A percentile compares a stretch with the other conserved stretches of the same genome.
Conservation (phyloP, 345 rosid species). For the Arabis hirsuta region DNA sequence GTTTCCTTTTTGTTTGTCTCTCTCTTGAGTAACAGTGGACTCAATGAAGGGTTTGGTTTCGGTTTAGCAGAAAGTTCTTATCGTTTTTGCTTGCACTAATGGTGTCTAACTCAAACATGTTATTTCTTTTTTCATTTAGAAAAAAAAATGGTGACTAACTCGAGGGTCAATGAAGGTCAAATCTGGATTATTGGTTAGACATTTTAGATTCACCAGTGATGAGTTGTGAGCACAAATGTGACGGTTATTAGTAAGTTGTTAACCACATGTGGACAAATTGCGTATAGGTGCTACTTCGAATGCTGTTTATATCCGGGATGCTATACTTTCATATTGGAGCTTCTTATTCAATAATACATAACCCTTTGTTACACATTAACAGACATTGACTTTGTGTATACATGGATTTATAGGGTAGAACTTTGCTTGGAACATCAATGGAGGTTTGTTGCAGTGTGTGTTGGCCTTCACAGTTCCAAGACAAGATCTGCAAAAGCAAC, state of each 20-base stretch:
- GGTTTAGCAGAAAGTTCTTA: neutral
- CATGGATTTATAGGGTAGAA: conserved; percentile 14
- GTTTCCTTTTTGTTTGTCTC: conserved; percentile 23
- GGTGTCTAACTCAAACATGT: too few relatives aligned
- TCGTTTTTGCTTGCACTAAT: neutral
- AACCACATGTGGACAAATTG: neutral
- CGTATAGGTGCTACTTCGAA: neutral
- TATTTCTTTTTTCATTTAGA: too few relatives aligned
- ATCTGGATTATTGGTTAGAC: neutral
- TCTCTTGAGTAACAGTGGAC: conserved; percentile 22
- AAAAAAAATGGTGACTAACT: too few relatives aligned
- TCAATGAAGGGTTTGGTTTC: neutral
- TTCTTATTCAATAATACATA: conserved; percentile 22
- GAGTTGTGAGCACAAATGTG: conserved; percentile 10
- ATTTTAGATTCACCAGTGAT: conserved; percentile 1
- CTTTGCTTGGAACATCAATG: neutral
- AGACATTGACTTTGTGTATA: neutral
- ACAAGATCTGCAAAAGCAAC: conserved; percentile 40
- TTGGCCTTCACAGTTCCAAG: conserved; percentile 38
- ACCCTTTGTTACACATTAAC: conserved; percentile 11
- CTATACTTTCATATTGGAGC: neutral
- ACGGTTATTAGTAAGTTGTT: neutral
- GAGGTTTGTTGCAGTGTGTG: conserved; percentile 16
- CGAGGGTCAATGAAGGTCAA: neutral
- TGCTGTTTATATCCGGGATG: neutral